phyloP scores from a whole-genome alignment of 2,329 filamentous ascomycete species.

The Calonectria hongkongensis region DNA sequence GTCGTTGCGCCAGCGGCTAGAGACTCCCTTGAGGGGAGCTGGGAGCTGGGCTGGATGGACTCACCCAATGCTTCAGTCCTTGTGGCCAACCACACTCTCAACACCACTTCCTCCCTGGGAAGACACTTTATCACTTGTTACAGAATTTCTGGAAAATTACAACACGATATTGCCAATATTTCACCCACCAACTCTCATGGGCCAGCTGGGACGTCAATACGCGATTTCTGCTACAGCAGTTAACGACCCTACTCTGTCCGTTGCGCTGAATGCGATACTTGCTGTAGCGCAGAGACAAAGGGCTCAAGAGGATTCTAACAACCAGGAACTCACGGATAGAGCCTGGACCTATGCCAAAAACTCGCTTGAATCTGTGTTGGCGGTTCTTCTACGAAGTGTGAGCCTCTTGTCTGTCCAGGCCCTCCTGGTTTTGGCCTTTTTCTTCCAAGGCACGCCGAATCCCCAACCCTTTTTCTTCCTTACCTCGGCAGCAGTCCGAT shows the following conservation, averaged over 20 bases:
- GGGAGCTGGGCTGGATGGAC: constrained; percentile 34
- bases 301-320: constrained; percentile 3
- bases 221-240: constrained; percentile 8
- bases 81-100: constrained; percentile 33
- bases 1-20: constrained; percentile 25
- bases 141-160: constrained; percentile 23
- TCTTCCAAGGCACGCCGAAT: constrained; percentile 34
- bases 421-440: constrained; percentile 26
- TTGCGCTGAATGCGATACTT: constrained; percentile 30
- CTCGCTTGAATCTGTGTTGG: constrained; percentile 22
- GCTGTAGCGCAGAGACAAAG: constrained; percentile 17
- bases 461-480: constrained; percentile 35
- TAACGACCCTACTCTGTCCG: constrained; percentile 25
- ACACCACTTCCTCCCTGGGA: constrained; percentile 34
- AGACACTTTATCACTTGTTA: constrained; percentile 21
- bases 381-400: constrained; percentile 30
- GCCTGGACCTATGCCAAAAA: constrained; percentile 32
- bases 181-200: constrained; percentile 31
- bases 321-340: constrained; percentile 7
- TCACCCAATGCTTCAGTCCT: constrained; percentile 29
- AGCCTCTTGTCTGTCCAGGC: constrained; percentile 32
- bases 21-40: constrained; percentile 29
- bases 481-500: constrained; percentile 20
- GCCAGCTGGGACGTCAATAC: constrained; percentile 28
- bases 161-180: constrained; percentile 32